Evolutionary conservation across 2,329 filamentous ascomycete genomes (phyloP).

Genomic region (Alternaria panax): DNA sequence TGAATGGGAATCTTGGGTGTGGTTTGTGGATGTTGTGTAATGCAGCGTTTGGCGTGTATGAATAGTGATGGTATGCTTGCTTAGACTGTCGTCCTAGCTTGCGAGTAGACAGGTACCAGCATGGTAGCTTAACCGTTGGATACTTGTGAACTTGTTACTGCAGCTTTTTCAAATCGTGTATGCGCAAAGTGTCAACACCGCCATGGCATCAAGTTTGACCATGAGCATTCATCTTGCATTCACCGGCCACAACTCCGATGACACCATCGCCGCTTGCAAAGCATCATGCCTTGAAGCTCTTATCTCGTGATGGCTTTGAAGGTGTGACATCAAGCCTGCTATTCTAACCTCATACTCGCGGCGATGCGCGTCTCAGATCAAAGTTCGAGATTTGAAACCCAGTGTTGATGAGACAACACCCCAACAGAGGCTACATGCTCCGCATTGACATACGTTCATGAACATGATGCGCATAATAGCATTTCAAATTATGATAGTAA

Average conservation of each 20-base stretch:
- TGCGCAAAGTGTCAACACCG: neutral
- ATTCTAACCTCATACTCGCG: neutral
- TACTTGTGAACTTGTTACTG: neutral
- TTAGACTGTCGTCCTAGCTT: neutral
- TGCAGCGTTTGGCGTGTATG: neutral
- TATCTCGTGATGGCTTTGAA: neutral
- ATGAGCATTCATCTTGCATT: neutral
- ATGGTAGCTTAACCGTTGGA: neutral
- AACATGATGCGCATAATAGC: slow-evolving; percentile 1
- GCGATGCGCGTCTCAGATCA: slow-evolving; percentile 1
- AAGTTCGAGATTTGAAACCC: slow-evolving; percentile 14
- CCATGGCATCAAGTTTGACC: neutral
- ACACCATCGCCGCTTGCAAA: neutral
- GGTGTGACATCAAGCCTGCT: neutral
- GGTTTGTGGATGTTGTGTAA: neutral
- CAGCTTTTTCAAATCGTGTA: neutral
- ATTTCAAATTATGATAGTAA: slow-evolving; percentile 8
- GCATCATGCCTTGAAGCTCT: neutral
- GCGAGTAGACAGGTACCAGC: neutral
- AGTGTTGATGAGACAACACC: slow-evolving; percentile 5
- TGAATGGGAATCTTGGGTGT: neutral
- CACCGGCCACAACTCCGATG: neutral
- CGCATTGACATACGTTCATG: neutral
- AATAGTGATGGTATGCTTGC: neutral
- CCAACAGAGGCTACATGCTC: neutral